These are phyloP conservation scores for Penicillium nucicola DNA, from an alignment of 495 filamentous ascomycete genomes.

Conservation along the genomic window DNA sequence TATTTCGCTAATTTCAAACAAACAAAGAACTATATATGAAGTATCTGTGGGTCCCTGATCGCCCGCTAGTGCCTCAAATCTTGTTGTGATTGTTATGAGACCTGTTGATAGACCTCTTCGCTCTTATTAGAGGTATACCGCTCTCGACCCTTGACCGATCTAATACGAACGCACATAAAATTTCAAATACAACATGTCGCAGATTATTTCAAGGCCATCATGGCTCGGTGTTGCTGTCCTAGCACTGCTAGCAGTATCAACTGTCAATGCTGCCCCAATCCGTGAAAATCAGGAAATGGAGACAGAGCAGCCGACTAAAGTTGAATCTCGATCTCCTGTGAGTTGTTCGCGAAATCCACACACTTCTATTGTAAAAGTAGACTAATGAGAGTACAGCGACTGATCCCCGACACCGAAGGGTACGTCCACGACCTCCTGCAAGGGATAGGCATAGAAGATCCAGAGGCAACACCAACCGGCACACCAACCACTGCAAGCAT, in stretches of 20 bases:
- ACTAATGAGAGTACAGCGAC: conserved; percentile 19
- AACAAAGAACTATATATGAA: conserved; percentile 12
- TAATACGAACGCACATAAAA: background rate
- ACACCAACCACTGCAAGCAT: background rate
- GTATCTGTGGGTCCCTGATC: conserved; percentile 4
- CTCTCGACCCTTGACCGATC: background rate
- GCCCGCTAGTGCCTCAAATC: background rate
- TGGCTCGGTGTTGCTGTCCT: background rate
- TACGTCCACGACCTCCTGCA: conserved; percentile 23
- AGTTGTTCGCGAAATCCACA: background rate
- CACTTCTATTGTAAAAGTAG: background rate
- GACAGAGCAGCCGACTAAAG: background rate
- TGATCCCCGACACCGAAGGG: conserved; percentile 28
- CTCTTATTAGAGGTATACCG: background rate
- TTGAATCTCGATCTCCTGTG: conserved; percentile 21
- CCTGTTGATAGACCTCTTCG: background rate
- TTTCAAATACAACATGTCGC: conserved; percentile 10
- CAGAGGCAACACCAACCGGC: background rate
- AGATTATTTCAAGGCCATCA: background rate
- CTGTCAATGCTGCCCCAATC: conserved; percentile 16
- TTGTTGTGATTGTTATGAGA: background rate
- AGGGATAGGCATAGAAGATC: conserved; percentile 16
- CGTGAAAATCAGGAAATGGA: background rate
- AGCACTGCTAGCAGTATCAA: conserved; percentile 7
- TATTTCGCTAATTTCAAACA: background rate